Evolutionary conservation across 495 filamentous ascomycete species (phyloP), one percentile per base, ranked within the genome.

Genomic region (Penicillium bialowiezense): DNA sequence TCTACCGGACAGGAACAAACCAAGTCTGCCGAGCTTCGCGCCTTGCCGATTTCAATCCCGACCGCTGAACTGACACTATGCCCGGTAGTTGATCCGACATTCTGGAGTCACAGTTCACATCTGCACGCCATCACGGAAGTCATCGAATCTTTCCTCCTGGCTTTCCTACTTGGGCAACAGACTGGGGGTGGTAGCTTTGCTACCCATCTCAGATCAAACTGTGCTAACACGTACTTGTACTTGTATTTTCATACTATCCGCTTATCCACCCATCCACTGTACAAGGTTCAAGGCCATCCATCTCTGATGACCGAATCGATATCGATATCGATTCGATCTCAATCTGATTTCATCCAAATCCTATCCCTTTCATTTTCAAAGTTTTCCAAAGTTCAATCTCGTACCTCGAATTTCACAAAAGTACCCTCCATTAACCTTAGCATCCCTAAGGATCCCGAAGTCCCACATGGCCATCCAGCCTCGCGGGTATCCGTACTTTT

Each of bases 401-500:
- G n/a, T n/a, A n/a, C n/a, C n/a, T n/a, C 28, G 39, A n/a, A n/a
- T 21, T 12, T 28, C 19, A 35, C 24, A 51, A 31, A 23, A 35
- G 47, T 50, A 43, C 32, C 20, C n/a, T 9, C 20, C 39, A 36
- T 23, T 18, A 17, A 37, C 19, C 17, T 5, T 2, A 10, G 23
- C 2, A 2, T 19, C 39, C 12, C 35, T 31, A 32, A 38, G 26
- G 38, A 14, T 13, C 18, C 48, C 10, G 21, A n/a, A 13, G 15
- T 20, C 38, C 44, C 35, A 31, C 44, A 47, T 47, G 15, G 35
- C 34, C 5, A 17, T 31, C 24, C 13, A 29, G 34, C 19, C 21
- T 14, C 18, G 23, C 33, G 44, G 36, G 35, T 48, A 39, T n/a
- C 44, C 14, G 15, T 48, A 40, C 45, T 40, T 48, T 40, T 48